Conservation (phyloP, 2,329 filamentous ascomycete genomes). For the Trichophyton schoenleinii region DNA sequence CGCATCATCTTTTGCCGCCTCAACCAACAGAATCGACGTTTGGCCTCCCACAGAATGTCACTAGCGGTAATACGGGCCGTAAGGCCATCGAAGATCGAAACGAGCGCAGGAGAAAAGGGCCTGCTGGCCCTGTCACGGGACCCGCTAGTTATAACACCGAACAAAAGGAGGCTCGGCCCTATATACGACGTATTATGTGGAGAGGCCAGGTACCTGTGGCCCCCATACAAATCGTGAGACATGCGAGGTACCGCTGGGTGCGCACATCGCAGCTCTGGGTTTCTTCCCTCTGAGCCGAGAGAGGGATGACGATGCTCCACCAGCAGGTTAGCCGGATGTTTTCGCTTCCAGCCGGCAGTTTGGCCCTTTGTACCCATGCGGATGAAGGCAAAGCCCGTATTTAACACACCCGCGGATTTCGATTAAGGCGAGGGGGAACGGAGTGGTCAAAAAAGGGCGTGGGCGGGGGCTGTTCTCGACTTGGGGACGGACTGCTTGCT, state of each 20-base stretch:
- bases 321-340: neutral
- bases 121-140: neutral
- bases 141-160: neutral
- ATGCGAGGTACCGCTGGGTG: neutral
- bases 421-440: neutral
- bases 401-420: neutral
- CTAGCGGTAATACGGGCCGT: neutral
- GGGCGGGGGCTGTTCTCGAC: neutral
- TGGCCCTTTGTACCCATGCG: neutral
- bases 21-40: neutral
- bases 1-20: neutral
- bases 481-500: neutral
- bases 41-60: neutral
- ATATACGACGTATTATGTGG: neutral
- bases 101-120: neutral
- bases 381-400: conserved; percentile 2
- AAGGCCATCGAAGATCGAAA: neutral
- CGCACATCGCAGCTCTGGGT: neutral
- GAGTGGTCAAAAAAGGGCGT: neutral
- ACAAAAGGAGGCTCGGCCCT: neutral
- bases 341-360: conserved; percentile 2
- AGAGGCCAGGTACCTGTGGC: neutral
- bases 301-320: neutral
- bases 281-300: neutral
- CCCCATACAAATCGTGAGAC: neutral